Evolutionary conservation across 495 filamentous ascomycete species (phyloP), one percentile per base, ranked within the genome.

Genomic region (Penicillium samsonianum): DNA sequence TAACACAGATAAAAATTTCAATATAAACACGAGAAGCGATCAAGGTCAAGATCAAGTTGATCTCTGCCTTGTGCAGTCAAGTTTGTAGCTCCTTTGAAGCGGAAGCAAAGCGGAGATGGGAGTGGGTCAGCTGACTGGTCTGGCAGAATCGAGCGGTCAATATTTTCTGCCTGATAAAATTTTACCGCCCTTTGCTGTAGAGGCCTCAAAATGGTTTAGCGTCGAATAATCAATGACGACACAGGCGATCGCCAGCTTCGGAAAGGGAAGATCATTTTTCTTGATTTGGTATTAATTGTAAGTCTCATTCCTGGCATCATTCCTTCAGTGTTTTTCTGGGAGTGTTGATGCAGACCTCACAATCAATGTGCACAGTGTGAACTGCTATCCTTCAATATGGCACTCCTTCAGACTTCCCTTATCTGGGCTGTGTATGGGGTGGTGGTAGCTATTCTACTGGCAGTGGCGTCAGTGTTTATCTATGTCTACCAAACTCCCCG

Each of bases 391-490:
- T 60, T 55, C 55, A 69, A 48, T 12, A 88, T 89, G 87, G 84
- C 83, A 16, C 80, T 91, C 64, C 82, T 96, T 50, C 90, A 92
- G 68, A 87, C 86, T 6, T 87, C 89, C 63, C 82, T 96, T 40
- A 95, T 96, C 61, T 96, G 92, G 92, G 83, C 92, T 30, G 82
- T 92, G n/a, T 97, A 91, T 73, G 91, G 84, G 55, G 84, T 91
- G 38, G 90, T 88, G 37, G 77, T 96, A 35, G 86, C 72, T 52
- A 67, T 96, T 31, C 79, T 89, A 58, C 76, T 92, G 37, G 70
- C 82, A 50, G 83, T 90, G 57, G 86, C 91, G 52, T 82, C 87
- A 50, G 82, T 93, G 59, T 95, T 95, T 55, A 90, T 92, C 31
- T 90, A 88, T 72, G 62, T 84, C 57, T 98, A 96, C 78, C 93